A percentile compares a stretch with the other conserved stretches of the same genome.
Conservation (phyloP, 768 basidiomycete genomes). For the Pleurotus salmoneostramineus region DNA sequence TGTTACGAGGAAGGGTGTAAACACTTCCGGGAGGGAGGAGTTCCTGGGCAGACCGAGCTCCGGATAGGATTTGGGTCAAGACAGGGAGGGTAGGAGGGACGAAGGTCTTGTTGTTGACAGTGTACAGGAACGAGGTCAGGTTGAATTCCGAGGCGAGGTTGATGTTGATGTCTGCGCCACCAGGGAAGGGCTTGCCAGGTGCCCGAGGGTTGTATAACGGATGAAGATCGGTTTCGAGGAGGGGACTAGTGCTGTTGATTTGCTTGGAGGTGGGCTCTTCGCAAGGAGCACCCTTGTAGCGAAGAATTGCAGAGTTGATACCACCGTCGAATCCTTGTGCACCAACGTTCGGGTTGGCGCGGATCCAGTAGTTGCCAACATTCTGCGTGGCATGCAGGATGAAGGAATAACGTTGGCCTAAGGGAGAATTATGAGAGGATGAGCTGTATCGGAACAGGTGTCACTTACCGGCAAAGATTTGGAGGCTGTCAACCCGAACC, state of each 20-base stretch:
- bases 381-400: constrained; percentile 31
- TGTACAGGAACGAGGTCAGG: constrained; percentile 13
- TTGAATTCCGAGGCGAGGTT: constrained; percentile 14
- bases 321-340: constrained; percentile 12
- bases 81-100: constrained; percentile 29
- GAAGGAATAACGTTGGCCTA: constrained; percentile 36
- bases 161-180: constrained; percentile 10
- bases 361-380: constrained; percentile 34
- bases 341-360: constrained; percentile 21
- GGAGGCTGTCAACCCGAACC: constrained; percentile 28
- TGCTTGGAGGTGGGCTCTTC: constrained; percentile 25
- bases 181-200: neutral
- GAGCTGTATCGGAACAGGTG: neutral
- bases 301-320: constrained; percentile 17
- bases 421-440: neutral
- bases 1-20: constrained; percentile 28
- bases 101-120: constrained; percentile 19
- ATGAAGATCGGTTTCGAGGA: constrained; percentile 8
- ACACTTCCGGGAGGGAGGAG: constrained; percentile 27
- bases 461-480: constrained; percentile 25
- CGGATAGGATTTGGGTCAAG: constrained; percentile 36
- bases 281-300: constrained; percentile 28
- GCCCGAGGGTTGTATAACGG: neutral
- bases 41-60: constrained; percentile 22
- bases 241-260: constrained; percentile 6